Evolutionary conservation across 306 rosid genomes (phyloP), one percentile per base, ranked within the genome.

Genomic region (Lathyrus tuberosus): DNA sequence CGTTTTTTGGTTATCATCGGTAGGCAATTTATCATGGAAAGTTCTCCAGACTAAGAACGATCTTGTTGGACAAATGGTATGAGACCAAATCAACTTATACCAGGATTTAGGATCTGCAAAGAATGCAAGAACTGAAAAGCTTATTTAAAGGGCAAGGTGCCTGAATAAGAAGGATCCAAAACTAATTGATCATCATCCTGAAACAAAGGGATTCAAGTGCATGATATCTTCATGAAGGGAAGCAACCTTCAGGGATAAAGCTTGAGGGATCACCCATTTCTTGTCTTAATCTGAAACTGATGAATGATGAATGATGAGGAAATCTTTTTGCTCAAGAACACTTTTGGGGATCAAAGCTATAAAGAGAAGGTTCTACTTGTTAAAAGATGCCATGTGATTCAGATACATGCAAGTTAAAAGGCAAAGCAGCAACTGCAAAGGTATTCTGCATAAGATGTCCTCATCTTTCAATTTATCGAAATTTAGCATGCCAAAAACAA

Each of bases 381-480:
- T 9, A 10, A 18, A 51, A 20, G 22, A 20, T 20, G 22, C 22
- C 22, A 20, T 20, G 22, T 20, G 22, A 20, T 20, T 20, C 22
- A 20, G 22, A 49, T 18, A 17, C 26, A 11, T 49, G 26, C 56
- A 49, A 44, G 9, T 44, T n/a, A 14, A 44, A 44, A 14, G 17
- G 51, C 14, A 44, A 44, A 8, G 56, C 13, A 49, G 26, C 24
- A 49, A 47, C 22, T 15, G 11, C 53, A n/a, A 47, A 15, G 53
- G 53, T 8, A 47, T 47, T 65, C 54, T 9, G 18, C 26, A 42
- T 20, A 56, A 28, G 22, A 48, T 15, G 17, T 20, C 12, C 46
- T 62, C 43, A 46, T 44, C 18, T 38, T 52, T 13, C 61, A 43
- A 14, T 62, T 35, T 44, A 70, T 63, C 10, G 14, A 63, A 54